Evolutionary conservation across 2,329 filamentous ascomycete species (phyloP).

Genomic region (Pseudocercospora crystallina): DNA sequence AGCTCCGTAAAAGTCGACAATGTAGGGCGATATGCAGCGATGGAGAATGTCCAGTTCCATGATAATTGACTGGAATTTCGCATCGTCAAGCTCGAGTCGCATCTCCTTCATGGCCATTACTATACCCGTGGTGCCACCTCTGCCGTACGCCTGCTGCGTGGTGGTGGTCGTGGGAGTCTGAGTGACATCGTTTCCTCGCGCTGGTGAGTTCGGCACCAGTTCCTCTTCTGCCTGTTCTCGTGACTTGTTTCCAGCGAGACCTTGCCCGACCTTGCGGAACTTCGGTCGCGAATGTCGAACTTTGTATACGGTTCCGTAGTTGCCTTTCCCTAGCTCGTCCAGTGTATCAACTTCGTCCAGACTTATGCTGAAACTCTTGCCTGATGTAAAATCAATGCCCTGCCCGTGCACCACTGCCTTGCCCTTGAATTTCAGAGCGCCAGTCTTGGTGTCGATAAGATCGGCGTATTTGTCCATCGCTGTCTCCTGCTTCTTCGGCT

Average conservation of each 20-base stretch:
- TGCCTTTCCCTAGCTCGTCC: constrained; percentile 93
- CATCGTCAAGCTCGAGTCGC: constrained; percentile 88
- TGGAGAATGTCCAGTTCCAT: constrained; percentile 97
- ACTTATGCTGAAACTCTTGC: constrained; percentile 88
- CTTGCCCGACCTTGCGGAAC: constrained; percentile 60
- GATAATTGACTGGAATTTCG: constrained; percentile 94
- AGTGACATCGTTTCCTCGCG: constrained; percentile 33
- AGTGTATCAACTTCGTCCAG: constrained; percentile 92
- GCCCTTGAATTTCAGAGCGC: constrained; percentile 87
- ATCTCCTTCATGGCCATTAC: constrained; percentile 99
- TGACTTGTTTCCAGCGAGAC: constrained; percentile 60
- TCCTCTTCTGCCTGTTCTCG: constrained; percentile 31
- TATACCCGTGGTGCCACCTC: constrained; percentile 64
- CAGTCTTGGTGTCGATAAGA: constrained; percentile 87
- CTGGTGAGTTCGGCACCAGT: constrained; percentile 23
- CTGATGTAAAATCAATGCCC: constrained; percentile 89
- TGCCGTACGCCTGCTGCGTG: constrained; percentile 20
- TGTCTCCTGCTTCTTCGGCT: constrained; percentile 30
- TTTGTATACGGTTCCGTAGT: constrained; percentile 97
- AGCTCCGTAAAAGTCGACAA: constrained; percentile 97
- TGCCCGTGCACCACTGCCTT: constrained; percentile 86
- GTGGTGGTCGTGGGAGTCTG: constrained; percentile 19
- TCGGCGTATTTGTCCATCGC: constrained; percentile 68
- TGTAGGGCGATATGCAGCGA: constrained; percentile 90
- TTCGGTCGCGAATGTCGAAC: constrained; percentile 78